A percentile compares a stretch with the other conserved stretches of the same genome.
These are phyloP conservation scores for Eucalyptus erythrocorys DNA, from an alignment of 345 rosid species.

Conservation along the genomic window DNA sequence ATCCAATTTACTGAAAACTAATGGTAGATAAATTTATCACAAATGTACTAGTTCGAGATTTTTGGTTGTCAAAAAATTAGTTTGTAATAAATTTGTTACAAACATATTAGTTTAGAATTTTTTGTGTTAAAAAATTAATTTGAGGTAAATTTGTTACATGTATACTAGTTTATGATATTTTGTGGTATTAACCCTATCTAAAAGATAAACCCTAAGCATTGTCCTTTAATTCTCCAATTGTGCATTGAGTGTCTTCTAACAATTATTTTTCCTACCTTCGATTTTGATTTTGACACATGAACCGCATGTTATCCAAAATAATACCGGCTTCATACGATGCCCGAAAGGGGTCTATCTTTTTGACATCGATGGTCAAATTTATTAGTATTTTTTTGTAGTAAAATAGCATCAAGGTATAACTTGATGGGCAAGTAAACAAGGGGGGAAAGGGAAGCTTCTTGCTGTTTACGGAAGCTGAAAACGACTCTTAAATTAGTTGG, in stretches of 20 bases:
- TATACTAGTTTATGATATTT: too few relatives aligned
- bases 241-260: not conserved
- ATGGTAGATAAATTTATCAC: rapidly evolving
- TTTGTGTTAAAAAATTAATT: too few relatives aligned
- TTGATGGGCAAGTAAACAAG: not conserved
- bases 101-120: too few relatives aligned
- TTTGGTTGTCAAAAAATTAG: too few relatives aligned
- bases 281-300: not conserved
- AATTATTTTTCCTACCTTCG: not conserved
- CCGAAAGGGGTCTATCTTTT: not conserved
- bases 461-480: not conserved
- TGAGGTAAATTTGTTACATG: too few relatives aligned
- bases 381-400: not conserved
- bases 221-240: not conserved
- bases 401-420: not conserved
- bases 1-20: too few relatives aligned
- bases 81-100: too few relatives aligned
- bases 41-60: too few relatives aligned
- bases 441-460: not conserved
- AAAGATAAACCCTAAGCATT: not conserved
- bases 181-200: not conserved
- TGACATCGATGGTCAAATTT: not conserved
- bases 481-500: not conserved
- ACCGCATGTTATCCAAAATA: not conserved
- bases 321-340: not conserved